Evolutionary conservation across 768 basidiomycete species (phyloP).

Genomic region (Fomitopsis serialis): DNA sequence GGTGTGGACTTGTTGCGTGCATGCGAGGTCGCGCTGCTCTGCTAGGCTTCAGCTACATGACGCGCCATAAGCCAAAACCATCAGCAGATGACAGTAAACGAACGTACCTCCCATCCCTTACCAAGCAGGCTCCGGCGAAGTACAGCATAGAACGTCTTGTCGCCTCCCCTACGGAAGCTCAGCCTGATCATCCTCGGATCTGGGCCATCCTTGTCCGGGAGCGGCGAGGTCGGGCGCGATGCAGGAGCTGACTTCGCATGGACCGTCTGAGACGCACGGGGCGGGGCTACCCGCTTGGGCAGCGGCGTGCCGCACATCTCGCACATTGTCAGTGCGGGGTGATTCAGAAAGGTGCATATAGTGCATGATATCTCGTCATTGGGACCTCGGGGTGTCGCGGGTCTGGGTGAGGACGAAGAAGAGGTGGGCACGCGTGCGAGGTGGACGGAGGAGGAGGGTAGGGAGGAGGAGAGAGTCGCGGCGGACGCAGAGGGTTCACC

Average conservation of each 20-base stretch:
- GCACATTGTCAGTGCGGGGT: slow-evolving; percentile 63
- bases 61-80: not conserved
- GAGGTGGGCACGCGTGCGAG: slow-evolving; percentile 15
- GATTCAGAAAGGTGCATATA: slow-evolving; percentile 91
- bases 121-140: slow-evolving; percentile 66
- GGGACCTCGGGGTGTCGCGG: slow-evolving; percentile 1
- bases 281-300: slow-evolving; percentile 26
- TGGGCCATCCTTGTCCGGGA: slow-evolving; percentile 32
- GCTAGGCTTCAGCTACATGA: slow-evolving; percentile 25
- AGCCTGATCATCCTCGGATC: slow-evolving; percentile 59
- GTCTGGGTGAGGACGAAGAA: slow-evolving; percentile 28
- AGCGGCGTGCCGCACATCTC: slow-evolving; percentile 83
- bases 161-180: slow-evolving; percentile 90
- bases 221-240: slow-evolving; percentile 53
- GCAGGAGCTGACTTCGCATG: slow-evolving; percentile 56
- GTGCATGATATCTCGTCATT: slow-evolving; percentile 57
- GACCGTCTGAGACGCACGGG: slow-evolving; percentile 15
- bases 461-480: slow-evolving; percentile 34
- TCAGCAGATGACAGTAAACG: not conserved
- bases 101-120: slow-evolving; percentile 70
- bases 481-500: slow-evolving; percentile 17
- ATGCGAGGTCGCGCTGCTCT: slow-evolving; percentile 4
- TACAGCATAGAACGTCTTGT: slow-evolving; percentile 72
- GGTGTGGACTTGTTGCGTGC: slow-evolving; percentile 1
- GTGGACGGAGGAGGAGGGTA: slow-evolving; percentile 33